Percentiles rank a stretch among this genome's conserved stretches.
Conservation (phyloP, 495 filamentous ascomycete genomes). For the Immersiella caudata region DNA sequence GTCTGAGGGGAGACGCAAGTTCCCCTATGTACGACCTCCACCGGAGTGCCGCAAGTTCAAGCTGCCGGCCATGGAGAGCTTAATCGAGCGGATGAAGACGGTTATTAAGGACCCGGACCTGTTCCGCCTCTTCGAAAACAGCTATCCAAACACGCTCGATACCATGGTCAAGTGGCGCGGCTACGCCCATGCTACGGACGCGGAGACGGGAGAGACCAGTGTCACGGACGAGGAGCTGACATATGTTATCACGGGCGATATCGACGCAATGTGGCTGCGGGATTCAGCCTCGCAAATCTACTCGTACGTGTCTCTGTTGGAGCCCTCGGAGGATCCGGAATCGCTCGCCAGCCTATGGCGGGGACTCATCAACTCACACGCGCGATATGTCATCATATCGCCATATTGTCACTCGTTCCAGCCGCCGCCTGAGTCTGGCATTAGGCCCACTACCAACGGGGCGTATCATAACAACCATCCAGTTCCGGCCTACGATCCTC, state of each 20-base stretch:
- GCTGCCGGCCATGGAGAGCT: slow-evolving; percentile 55
- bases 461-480: slow-evolving; percentile 53
- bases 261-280: slow-evolving; percentile 69
- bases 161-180: slow-evolving; percentile 65
- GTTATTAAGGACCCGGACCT: slow-evolving; percentile 61
- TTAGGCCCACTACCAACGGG: slow-evolving; percentile 51
- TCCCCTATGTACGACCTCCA: slow-evolving; percentile 59
- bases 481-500: slow-evolving; percentile 51
- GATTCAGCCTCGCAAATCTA: slow-evolving; percentile 66
- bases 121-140: slow-evolving; percentile 63
- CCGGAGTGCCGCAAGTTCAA: slow-evolving; percentile 62
- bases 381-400: slow-evolving; percentile 59
- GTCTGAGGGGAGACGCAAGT: slow-evolving; percentile 46
- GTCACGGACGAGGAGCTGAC: slow-evolving; percentile 63
- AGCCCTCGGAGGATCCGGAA: slow-evolving; percentile 51
- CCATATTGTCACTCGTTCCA: slow-evolving; percentile 68
- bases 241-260: slow-evolving; percentile 67
- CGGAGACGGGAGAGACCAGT: slow-evolving; percentile 29
- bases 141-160: slow-evolving; percentile 64
- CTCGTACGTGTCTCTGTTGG: slow-evolving; percentile 60
- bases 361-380: slow-evolving; percentile 63
- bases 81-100: slow-evolving; percentile 48
- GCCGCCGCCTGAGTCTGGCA: slow-evolving; percentile 57
- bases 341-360: slow-evolving; percentile 63
- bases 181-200: slow-evolving; percentile 46